These are phyloP conservation scores for Leptographium wingfieldii DNA, from an alignment of 2,329 filamentous ascomycete species.

Conservation along the genomic window DNA sequence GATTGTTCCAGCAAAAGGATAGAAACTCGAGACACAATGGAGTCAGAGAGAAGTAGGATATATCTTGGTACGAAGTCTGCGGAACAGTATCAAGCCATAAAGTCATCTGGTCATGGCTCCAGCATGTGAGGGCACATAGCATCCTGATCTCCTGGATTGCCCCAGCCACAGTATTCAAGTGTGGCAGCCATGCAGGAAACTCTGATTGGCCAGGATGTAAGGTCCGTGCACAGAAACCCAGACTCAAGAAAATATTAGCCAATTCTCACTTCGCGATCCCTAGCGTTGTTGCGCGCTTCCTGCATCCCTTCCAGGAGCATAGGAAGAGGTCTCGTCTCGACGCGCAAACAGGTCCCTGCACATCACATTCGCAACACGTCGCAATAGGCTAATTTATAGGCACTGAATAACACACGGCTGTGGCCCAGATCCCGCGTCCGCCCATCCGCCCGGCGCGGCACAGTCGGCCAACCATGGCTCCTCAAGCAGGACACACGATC, in stretches of 20 bases:
- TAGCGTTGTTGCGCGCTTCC: slow-evolving; percentile 10
- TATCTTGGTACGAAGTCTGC: not conserved
- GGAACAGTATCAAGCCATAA: not conserved
- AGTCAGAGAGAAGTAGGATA: no score
- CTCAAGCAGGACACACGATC: slow-evolving; percentile 25
- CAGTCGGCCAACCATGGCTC: slow-evolving; percentile 4
- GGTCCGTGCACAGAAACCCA: not conserved
- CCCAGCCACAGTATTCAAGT: not conserved
- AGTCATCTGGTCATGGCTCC: not conserved
- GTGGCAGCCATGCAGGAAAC: not conserved
- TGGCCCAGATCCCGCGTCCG: not conserved
- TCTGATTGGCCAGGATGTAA: slow-evolving; percentile 3
- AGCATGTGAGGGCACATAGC: no score
- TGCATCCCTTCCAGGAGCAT: slow-evolving; percentile 9
- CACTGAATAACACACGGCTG: not conserved
- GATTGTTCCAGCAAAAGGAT: not conserved
- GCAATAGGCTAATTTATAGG: not conserved
- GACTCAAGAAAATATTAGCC: slow-evolving; percentile 3
- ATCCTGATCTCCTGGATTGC: not conserved
- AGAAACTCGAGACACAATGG: no score
- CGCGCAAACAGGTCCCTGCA: not conserved
- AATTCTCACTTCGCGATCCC: slow-evolving; percentile 10
- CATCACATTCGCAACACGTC: not conserved
- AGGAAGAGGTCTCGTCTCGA: not conserved
- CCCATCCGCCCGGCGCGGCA: not conserved